Percentiles rank a stretch among this genome's conserved stretches.
phyloP scores from a whole-genome alignment of 345 rosid species.

The Ceriops tagal region DNA sequence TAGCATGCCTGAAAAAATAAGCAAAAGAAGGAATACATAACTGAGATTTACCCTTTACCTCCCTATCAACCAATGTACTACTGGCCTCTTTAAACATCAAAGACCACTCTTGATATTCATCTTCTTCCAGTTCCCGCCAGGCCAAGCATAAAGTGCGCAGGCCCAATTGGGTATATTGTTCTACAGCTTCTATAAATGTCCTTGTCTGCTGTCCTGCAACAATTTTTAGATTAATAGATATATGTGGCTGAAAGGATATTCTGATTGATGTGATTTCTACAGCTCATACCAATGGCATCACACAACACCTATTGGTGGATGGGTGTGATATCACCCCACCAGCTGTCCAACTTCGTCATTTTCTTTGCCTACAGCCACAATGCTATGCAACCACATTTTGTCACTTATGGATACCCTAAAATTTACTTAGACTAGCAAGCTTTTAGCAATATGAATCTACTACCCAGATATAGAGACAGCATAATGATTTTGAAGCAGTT shows the following conservation, averaged over 20 bases:
- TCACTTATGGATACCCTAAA: too few species aligned
- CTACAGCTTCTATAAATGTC: slow-evolving; percentile 76
- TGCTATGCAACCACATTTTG: too few species aligned
- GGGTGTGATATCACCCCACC: too few species aligned
- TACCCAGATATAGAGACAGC: too few species aligned
- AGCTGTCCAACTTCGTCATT: too few species aligned
- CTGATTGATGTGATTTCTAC: not conserved
- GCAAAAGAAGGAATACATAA: slow-evolving; percentile 8
- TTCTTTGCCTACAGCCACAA: too few species aligned
- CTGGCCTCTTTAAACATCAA: slow-evolving; percentile 86
- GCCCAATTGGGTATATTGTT: slow-evolving; percentile 87
- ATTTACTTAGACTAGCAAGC: too few species aligned
- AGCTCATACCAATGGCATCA: too few species aligned
- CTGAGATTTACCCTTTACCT: slow-evolving; percentile 50
- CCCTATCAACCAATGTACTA: slow-evolving; percentile 91
- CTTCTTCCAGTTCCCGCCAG: slow-evolving; percentile 80
- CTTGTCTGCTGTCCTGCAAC: slow-evolving; percentile 84
- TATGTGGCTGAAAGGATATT: slow-evolving; percentile 1
- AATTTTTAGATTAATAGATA: slow-evolving; percentile 15
- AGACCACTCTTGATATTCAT: slow-evolving; percentile 87
- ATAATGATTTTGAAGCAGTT: too few species aligned
- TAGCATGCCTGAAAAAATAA: not conserved
- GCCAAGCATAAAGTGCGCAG: slow-evolving; percentile 95
- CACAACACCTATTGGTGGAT: too few species aligned
- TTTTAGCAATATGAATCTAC: too few species aligned